Percentiles rank a stretch among this genome's conserved stretches.
Evolutionary conservation across 805 yeast genomes (phyloP).

Genomic region (Starmera caribaea): DNA sequence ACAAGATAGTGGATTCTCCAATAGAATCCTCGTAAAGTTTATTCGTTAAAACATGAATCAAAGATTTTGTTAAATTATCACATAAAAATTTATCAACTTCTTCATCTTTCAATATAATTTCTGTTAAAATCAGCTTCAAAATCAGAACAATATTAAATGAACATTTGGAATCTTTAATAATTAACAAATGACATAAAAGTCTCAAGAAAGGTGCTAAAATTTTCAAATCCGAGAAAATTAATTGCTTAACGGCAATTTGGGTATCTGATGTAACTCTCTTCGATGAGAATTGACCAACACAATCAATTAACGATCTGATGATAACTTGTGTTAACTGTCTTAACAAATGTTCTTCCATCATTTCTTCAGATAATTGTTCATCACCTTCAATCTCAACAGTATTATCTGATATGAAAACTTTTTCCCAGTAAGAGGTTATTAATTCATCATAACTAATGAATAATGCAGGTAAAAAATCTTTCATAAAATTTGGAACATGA

Average conservation of each 20-base stretch:
- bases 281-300: slow-evolving; percentile 67
- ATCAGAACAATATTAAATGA: slow-evolving; percentile 83
- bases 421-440: slow-evolving; percentile 70
- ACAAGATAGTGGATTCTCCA: slow-evolving; percentile 83
- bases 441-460: slow-evolving; percentile 64
- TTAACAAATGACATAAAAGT: slow-evolving; percentile 65
- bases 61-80: slow-evolving; percentile 57
- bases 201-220: slow-evolving; percentile 73
- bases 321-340: slow-evolving; percentile 91
- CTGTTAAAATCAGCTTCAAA: slow-evolving; percentile 62
- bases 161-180: slow-evolving; percentile 84
- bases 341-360: slow-evolving; percentile 94
- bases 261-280: slow-evolving; percentile 37
- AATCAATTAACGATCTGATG: slow-evolving; percentile 76
- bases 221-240: slow-evolving; percentile 53
- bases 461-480: slow-evolving; percentile 68
- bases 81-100: slow-evolving; percentile 59
- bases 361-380: slow-evolving; percentile 86
- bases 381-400: slow-evolving; percentile 38
- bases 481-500: slow-evolving; percentile 59
- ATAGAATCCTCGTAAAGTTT: slow-evolving; percentile 80
- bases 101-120: slow-evolving; percentile 56
- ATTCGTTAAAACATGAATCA: slow-evolving; percentile 59
- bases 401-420: slow-evolving; percentile 37
- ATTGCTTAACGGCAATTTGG: slow-evolving; percentile 54